These are phyloP conservation scores for Tolypocladium inflatum DNA, from an alignment of 2,329 filamentous ascomycete species.

Conservation along the genomic window DNA sequence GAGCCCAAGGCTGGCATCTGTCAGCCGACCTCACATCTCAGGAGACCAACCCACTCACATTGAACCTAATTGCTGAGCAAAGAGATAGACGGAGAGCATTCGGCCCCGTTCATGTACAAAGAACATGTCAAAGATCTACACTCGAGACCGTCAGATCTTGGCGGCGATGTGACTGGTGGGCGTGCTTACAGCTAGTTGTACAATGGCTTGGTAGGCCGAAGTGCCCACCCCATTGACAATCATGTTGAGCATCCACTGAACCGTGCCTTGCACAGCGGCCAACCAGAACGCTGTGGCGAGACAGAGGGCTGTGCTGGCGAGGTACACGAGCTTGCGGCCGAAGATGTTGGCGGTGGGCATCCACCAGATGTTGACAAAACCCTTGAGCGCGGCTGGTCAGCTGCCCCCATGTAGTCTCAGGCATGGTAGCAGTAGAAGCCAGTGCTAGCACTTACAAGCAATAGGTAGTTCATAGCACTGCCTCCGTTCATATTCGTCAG, in stretches of 20 bases:
- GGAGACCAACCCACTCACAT: neutral
- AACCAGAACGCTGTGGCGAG: neutral
- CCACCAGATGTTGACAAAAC: neutral
- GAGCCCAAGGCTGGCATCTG: neutral
- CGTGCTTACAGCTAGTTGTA: neutral
- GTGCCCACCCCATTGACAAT: neutral
- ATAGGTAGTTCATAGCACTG: neutral
- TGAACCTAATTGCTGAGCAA: neutral
- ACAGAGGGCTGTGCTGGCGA: neutral
- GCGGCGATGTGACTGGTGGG: neutral
- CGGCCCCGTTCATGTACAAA: neutral
- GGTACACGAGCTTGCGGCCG: neutral
- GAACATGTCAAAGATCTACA: neutral
- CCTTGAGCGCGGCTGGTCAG: neutral
- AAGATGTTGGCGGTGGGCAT: neutral
- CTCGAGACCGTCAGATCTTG: neutral
- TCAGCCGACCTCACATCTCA: neutral
- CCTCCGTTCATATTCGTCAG: neutral
- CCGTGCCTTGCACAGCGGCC: neutral
- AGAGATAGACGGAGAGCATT: neutral
- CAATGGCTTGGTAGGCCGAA: neutral
- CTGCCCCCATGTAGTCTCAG: neutral
- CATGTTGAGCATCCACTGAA: neutral
- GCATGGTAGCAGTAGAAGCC: neutral
- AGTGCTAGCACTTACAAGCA: neutral